phyloP scores from a whole-genome alignment of 768 basidiomycete species.

The Termitomyces sp. region DNA sequence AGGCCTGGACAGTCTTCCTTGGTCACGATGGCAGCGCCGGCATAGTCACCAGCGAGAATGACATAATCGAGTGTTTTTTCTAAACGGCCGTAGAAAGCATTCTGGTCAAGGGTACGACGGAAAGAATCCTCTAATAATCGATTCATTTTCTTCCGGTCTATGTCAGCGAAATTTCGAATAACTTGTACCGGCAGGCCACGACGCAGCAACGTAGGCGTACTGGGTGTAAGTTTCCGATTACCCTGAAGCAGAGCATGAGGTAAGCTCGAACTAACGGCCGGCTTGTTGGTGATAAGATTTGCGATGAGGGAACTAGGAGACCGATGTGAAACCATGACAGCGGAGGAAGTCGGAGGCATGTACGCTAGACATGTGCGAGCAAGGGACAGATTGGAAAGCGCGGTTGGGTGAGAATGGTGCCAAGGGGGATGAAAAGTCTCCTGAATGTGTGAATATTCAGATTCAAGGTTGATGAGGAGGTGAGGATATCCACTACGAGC shows the following conservation, averaged over 20 bases:
- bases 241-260: constrained; percentile 91
- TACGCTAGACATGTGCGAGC: constrained; percentile 83
- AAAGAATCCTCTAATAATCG: constrained; percentile 88
- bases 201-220: constrained; percentile 91
- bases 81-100: constrained; percentile 76
- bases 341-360: constrained; percentile 93
- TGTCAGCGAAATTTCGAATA: constrained; percentile 57
- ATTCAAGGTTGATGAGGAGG: constrained; percentile 88
- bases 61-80: constrained; percentile 80
- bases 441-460: constrained; percentile 81
- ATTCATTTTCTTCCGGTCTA: constrained; percentile 75
- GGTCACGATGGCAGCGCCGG: constrained; percentile 92
- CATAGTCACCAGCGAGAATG: constrained; percentile 93
- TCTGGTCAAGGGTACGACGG: constrained; percentile 60
- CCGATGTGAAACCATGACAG: constrained; percentile 95
- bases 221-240: constrained; percentile 76
- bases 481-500: constrained; percentile 94
- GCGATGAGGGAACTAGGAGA: constrained; percentile 93
- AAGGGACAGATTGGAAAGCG: constrained; percentile 80
- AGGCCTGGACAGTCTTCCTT: constrained; percentile 39
- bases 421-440: constrained; percentile 80
- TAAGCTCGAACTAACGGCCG: constrained; percentile 90
- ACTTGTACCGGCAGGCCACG: constrained; percentile 86
- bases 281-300: constrained; percentile 97
- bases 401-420: constrained; percentile 74